A percentile compares a stretch with the other conserved stretches of the same genome.
Evolutionary conservation across 441 rosid genomes (phyloP).

Genomic region (Gossypium schwendimanii): DNA sequence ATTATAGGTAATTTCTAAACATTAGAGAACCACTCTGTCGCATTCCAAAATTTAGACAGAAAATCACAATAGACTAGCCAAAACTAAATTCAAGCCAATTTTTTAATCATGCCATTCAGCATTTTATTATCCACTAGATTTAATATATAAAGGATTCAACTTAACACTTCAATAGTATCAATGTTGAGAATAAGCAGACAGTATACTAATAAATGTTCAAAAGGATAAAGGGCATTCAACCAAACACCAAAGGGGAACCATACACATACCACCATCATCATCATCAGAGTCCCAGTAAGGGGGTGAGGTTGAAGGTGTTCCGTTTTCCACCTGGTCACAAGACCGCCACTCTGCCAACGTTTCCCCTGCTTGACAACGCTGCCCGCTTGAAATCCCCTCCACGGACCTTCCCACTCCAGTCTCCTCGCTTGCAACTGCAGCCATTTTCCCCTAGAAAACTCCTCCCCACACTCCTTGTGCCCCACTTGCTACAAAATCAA

Average conservation of each 20-base stretch:
- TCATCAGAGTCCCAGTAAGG: conserved; percentile 83
- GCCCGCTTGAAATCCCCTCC: conserved; percentile 59
- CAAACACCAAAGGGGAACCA: conserved; percentile 10
- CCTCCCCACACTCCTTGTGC: conserved; percentile 32
- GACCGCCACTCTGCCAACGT: conserved; percentile 82
- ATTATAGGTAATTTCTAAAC: not conserved
- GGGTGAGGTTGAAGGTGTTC: conserved; percentile 81
- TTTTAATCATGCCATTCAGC: not conserved
- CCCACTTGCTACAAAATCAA: conserved; percentile 22
- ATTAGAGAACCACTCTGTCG: not conserved
- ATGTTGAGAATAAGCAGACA: not conserved
- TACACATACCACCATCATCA: conserved; percentile 57
- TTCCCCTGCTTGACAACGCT: conserved; percentile 61
- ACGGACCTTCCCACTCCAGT: conserved; percentile 61
- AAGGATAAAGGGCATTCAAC: not conserved
- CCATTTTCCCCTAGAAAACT: conserved; percentile 49
- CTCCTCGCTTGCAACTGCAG: conserved; percentile 55
- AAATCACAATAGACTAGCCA: not conserved
- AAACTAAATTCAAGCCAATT: conserved; percentile 1
- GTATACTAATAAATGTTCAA: not conserved
- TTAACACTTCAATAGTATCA: not conserved
- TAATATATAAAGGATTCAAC: not conserved
- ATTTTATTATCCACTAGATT: not conserved
- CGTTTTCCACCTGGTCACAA: conserved; percentile 81
- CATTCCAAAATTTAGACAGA: not conserved